Evolutionary conservation across 108 stramenopile genomes (phyloP), one percentile per base, ranked within the genome.

Genomic region (Chaetoceros muelleri): DNA sequence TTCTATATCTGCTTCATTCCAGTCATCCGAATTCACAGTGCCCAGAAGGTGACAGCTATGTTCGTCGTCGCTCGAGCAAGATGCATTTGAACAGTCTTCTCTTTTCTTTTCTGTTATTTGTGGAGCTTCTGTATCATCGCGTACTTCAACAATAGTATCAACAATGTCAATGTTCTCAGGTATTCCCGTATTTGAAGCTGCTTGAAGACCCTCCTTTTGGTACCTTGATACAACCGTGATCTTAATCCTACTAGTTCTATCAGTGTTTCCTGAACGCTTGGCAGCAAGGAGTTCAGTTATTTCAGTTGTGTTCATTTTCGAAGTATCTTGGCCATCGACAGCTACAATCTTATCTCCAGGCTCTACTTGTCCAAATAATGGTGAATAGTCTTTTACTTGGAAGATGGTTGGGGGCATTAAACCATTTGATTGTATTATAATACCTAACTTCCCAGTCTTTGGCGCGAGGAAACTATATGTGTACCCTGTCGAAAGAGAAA

Each of bases 291-390:
- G 40, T 10, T 55, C 49, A 7, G 53, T 63, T 7, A 53, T 24
- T 1, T 63, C 62, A n/a, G 24, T 21, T 0, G 71, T 62, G 21
- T 53, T 70, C 52, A 75, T 65, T 28, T 64, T 47, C 20, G 34
- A 26, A 20, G 70, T 72, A 61, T 77, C 73, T 52, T 59, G 65
- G 24, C 70, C 78, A 53, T 83, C 79, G 19, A 87, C 72, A 21
- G 76, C 65, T 19, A 78, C 48, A 46, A 87, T 73, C 52, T 52
- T 67, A 57, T 87, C 85, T 28, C 75, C 78, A 19, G 54, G 17
- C 27, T 59, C 21, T 18, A 83, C 45, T 29, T 66, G 60, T 21
- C 73, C 80, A 50, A 68, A 52, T 0, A 87, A 45, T 16, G 75
- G 77, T 7, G 76, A 78, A 30, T 72, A 76, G 23, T 78, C 72